Percentiles rank a stretch among this genome's conserved stretches.
phyloP scores from a whole-genome alignment of 139 green algal genomes.

The Micractinium conductrix region DNA sequence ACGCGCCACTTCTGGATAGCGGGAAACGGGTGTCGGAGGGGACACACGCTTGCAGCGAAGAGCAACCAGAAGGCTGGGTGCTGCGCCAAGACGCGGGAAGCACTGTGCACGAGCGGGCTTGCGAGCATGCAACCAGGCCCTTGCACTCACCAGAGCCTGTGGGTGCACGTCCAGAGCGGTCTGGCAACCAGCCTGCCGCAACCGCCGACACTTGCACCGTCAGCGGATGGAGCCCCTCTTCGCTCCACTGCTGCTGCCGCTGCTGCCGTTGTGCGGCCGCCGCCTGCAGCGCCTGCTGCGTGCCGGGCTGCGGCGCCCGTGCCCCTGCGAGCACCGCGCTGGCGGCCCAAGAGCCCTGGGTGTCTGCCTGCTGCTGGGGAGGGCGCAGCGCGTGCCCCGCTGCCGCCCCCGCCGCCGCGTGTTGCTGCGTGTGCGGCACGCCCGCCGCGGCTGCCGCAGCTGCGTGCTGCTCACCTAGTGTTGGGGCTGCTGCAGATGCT shows the following conservation, averaged over 20 bases:
- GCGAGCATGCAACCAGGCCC: too few relatives aligned
- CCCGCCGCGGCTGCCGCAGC: background rate
- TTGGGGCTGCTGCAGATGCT: too few relatives aligned
- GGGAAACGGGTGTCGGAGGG: too few relatives aligned
- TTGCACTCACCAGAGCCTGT: constrained; percentile 38
- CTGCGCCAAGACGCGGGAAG: too few relatives aligned
- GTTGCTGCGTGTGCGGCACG: constrained; percentile 1
- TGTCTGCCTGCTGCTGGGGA: background rate
- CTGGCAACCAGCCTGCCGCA: constrained; percentile 30
- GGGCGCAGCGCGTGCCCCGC: background rate
- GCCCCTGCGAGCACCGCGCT: background rate
- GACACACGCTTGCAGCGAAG: too few relatives aligned
- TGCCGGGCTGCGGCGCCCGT: background rate
- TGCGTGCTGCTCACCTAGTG: background rate
- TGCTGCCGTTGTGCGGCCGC: background rate
- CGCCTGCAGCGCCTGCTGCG: background rate
- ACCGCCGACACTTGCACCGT: constrained; percentile 32
- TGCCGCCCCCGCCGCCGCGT: background rate
- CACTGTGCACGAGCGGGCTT: too few relatives aligned
- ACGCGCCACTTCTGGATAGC: too few relatives aligned
- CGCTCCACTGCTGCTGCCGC: background rate
- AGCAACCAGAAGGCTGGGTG: too few relatives aligned
- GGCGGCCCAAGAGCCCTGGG: background rate
- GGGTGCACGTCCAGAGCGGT: constrained; percentile 10
- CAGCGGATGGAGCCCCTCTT: constrained; percentile 1